Evolutionary conservation across 2,329 filamentous ascomycete species (phyloP), one percentile per base, ranked within the genome.

Genomic region (Calonectria fujianensis): DNA sequence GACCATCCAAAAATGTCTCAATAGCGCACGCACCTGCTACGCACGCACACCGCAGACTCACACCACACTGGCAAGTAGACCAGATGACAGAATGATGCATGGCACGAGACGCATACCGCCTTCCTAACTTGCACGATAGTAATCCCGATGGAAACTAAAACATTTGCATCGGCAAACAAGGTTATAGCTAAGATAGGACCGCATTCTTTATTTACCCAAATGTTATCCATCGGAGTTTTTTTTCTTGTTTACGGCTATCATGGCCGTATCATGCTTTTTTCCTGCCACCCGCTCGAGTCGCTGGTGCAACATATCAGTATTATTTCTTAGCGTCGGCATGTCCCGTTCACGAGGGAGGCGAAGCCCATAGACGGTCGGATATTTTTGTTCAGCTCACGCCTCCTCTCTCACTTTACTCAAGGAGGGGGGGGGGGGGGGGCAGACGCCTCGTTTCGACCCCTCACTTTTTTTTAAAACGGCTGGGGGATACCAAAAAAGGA

Each of bases 1-100:
- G 8, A 27, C 39, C 35, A 37, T 50, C 37, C 52, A 24, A 61
- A 67, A 68, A 68, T 68, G 52, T 68, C 70, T 72, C 41, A 52
- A 35, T 27, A 11, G 31, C n/a, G 27, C 39, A 64, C 52, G 35
- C 41, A 52, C 41, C 14, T 35, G 52, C 27, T 35, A 11, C 24
- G 18, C 61, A 24, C 57, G 27, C 57, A 27, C 57, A 39, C 54
- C 54, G 37, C 24, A 29, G 45, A 8, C 57, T 13, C 45, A n/a
- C n/a, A 24, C 45, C n/a, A 8, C 45, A 13, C 45, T 48, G 45
- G 9, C 41, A n/a, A 48, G 41, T 11, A 24, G 24, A 20, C 13
- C 9, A n/a, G 32, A 27, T 29, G 57, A 63, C 57, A 31, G 24
- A 63, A 31, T 29, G 27, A 31, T 29, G 27, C 35, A 41, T 27